Evolutionary conservation across 2,329 filamentous ascomycete species (phyloP).

Genomic region (Verticillium nonalfalfae): DNA sequence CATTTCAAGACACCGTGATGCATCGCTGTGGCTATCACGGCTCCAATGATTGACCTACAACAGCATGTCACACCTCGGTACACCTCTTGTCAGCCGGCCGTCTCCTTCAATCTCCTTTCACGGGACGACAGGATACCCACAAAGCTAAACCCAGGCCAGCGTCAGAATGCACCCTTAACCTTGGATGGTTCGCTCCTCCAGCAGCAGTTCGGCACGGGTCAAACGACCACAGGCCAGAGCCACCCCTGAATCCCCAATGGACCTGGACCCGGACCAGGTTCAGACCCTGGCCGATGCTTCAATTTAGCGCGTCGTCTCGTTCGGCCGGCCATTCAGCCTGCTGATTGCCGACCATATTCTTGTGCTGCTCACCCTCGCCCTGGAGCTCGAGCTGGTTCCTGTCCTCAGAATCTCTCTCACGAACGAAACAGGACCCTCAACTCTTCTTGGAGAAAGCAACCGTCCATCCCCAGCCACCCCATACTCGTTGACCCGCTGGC

Average conservation of each 20-base stretch:
- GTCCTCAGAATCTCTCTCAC: background rate
- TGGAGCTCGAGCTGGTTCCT: background rate
- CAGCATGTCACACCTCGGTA: background rate
- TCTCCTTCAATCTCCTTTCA: background rate
- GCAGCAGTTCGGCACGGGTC: background rate
- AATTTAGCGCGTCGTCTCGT: background rate
- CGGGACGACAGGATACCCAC: background rate
- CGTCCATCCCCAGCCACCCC: background rate
- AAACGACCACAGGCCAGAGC: background rate
- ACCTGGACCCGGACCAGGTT: background rate
- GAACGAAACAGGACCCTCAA: background rate
- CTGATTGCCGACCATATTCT: background rate
- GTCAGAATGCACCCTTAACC: background rate
- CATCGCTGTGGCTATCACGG: background rate
- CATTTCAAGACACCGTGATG: background rate
- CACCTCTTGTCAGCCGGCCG: background rate
- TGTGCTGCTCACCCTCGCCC: background rate
- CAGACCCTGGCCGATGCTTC: background rate
- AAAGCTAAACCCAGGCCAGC: background rate
- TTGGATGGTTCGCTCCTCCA: background rate
- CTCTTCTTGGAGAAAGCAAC: background rate
- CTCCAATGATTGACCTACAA: background rate
- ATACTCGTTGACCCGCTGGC: constrained; percentile 3
- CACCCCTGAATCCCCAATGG: background rate
- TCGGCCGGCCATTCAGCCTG: background rate